Percentiles rank a stretch among this genome's conserved stretches.
These are phyloP conservation scores for Colletotrichum camelliae DNA, from an alignment of 2,329 filamentous ascomycete species.

Conservation along the genomic window DNA sequence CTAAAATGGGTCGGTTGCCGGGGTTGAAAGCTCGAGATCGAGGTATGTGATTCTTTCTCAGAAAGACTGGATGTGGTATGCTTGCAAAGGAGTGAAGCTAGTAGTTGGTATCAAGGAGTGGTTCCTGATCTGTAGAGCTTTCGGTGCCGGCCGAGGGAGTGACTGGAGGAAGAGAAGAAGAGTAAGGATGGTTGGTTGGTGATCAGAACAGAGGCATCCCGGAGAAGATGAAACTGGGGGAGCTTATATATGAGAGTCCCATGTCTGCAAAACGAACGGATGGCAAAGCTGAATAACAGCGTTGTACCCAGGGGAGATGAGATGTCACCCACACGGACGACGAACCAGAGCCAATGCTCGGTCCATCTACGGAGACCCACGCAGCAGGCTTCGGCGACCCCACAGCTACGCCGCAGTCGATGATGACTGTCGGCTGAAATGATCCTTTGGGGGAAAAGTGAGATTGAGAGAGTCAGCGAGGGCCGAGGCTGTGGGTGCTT, in stretches of 20 bases:
- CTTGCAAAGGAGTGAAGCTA: slow-evolving; percentile 21
- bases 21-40: not conserved
- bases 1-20: not conserved
- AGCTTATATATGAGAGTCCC: slow-evolving; percentile 13
- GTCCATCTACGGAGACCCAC: slow-evolving; percentile 16
- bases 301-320: slow-evolving; percentile 2
- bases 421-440: not conserved
- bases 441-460: not conserved
- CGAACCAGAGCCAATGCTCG: not conserved
- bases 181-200: slow-evolving; percentile 19
- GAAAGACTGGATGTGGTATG: slow-evolving; percentile 1
- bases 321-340: slow-evolving; percentile 5
- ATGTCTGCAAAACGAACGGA: not conserved
- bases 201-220: not conserved
- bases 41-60: slow-evolving; percentile 1
- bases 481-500: not conserved
- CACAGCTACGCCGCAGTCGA: not conserved
- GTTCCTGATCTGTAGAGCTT: slow-evolving; percentile 18
- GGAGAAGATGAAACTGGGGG: not conserved
- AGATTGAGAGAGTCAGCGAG: not conserved
- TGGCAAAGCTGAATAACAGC: not conserved
- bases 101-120: slow-evolving; percentile 7
- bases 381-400: not conserved
- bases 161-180: not conserved
- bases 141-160: slow-evolving; percentile 20